phyloP scores from a whole-genome alignment of 495 filamentous ascomycete species.

The Penicillium waksmanii region DNA sequence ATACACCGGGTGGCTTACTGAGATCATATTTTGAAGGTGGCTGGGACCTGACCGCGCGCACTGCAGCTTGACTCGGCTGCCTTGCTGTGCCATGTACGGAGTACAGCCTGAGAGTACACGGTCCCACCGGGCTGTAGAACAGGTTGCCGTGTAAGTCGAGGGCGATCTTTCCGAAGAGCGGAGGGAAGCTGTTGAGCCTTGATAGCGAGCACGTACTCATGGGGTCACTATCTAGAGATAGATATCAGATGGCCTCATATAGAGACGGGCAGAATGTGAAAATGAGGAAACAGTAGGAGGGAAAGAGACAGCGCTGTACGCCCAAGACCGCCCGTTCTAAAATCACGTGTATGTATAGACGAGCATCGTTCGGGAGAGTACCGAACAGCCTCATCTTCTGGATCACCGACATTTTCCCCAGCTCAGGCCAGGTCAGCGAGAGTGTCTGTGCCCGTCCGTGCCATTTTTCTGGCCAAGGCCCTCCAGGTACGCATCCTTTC shows the following conservation, averaged over 20 bases:
- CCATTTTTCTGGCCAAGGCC: conserved; percentile 16
- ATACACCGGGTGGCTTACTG: conserved; percentile 13
- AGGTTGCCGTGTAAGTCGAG: too few relatives aligned
- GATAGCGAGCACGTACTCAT: too few relatives aligned
- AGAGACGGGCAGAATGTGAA: too few relatives aligned
- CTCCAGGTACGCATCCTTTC: conserved; percentile 23
- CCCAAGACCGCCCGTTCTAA: neutral
- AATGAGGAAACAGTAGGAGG: too few relatives aligned
- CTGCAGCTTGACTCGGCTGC: conserved; percentile 8
- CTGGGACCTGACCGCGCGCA: conserved; percentile 19
- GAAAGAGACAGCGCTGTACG: neutral
- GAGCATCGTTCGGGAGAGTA: conserved; percentile 8
- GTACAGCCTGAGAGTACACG: neutral
- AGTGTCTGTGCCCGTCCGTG: conserved; percentile 4
- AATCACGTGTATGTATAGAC: neutral
- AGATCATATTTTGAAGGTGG: conserved; percentile 16
- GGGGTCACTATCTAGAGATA: too few relatives aligned
- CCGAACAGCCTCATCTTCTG: conserved; percentile 20
- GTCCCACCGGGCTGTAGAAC: neutral
- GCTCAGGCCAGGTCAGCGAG: conserved; percentile 4
- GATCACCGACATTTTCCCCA: neutral
- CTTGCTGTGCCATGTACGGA: conserved; percentile 7
- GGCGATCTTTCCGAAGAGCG: too few relatives aligned
- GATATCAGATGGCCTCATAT: too few relatives aligned
- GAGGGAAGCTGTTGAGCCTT: too few relatives aligned